Conservation (phyloP, 1,284 basidiomycete species). For the Ganoderma meredithae region DNA sequence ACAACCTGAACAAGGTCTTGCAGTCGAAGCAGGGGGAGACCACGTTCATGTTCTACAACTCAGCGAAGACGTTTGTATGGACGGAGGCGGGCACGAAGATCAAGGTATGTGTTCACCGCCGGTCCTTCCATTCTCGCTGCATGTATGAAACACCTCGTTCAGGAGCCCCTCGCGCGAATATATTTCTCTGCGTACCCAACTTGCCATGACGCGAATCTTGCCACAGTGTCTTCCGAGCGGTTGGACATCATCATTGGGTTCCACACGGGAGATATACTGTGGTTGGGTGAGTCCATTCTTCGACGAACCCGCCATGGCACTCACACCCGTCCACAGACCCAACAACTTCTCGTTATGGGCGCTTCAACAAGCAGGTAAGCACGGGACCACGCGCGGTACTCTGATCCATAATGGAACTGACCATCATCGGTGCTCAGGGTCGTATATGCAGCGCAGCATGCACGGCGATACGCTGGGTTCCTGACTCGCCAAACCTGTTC, state of each 20-base stretch:
- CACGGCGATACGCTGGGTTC: conserved; percentile 90
- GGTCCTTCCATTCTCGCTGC: not conserved
- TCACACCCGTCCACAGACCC: conserved; percentile 63
- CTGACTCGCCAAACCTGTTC: conserved; percentile 84
- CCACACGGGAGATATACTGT: conserved; percentile 90
- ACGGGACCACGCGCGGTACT: not conserved
- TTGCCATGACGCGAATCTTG: conserved; percentile 87
- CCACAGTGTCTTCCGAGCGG: conserved; percentile 79
- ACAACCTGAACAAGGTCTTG: conserved; percentile 78
- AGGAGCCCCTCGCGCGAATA: conserved; percentile 89
- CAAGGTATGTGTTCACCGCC: conserved; percentile 64
- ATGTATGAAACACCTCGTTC: conserved; percentile 14
- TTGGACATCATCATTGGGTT: conserved; percentile 96
- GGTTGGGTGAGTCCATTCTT: conserved; percentile 69
- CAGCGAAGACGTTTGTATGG: conserved; percentile 83
- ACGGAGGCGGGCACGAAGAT: conserved; percentile 79
- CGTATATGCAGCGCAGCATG: conserved; percentile 83
- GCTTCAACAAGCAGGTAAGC: conserved; percentile 89
- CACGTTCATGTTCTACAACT: conserved; percentile 86
- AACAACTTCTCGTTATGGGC: conserved; percentile 83
- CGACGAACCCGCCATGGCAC: conserved; percentile 1
- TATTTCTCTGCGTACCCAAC: conserved; percentile 89
- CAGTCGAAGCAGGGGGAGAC: conserved; percentile 83
- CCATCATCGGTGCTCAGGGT: conserved; percentile 55
- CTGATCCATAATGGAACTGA: conserved; percentile 25